These are phyloP conservation scores for Pseudofabraea citricarpa DNA, from an alignment of 2,329 filamentous ascomycete species.

Conservation along the genomic window DNA sequence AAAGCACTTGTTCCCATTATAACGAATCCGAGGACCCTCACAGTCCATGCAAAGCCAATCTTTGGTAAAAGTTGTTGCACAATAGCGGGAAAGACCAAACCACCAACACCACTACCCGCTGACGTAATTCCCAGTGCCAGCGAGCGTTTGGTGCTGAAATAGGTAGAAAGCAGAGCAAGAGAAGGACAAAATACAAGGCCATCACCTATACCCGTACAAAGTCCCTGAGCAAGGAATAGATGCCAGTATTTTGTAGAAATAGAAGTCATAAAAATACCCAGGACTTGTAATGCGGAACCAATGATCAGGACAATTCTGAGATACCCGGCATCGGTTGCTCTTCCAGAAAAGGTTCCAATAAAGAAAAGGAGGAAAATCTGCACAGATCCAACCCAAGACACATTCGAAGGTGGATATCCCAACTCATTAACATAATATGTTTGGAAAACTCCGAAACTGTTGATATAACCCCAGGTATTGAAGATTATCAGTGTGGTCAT, in stretches of 20 bases:
- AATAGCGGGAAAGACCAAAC: constrained; percentile 36
- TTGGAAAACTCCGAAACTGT: constrained; percentile 17
- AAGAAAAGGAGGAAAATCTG: constrained; percentile 39
- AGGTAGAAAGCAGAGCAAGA: constrained; percentile 25
- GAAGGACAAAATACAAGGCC: constrained; percentile 32
- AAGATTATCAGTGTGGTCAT: constrained; percentile 21
- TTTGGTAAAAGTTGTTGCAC: constrained; percentile 30
- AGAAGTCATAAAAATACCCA: constrained; percentile 31
- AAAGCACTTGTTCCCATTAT: constrained; percentile 29
- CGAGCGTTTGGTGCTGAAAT: constrained; percentile 16
- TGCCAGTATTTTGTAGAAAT: constrained; percentile 31
- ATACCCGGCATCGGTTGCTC: constrained; percentile 37
- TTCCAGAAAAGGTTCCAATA: constrained; percentile 36
- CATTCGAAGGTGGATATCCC: constrained; percentile 28
- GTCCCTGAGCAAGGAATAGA: constrained; percentile 33
- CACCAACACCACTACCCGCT: constrained; percentile 28
- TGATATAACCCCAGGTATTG: constrained; percentile 26
- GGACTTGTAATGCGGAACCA: constrained; percentile 8
- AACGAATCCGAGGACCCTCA: constrained; percentile 38
- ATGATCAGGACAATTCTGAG: constrained; percentile 19
- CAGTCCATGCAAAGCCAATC: constrained; percentile 37
- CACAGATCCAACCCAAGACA: constrained; percentile 43
- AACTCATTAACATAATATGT: constrained; percentile 34
- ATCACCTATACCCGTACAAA: constrained; percentile 31
- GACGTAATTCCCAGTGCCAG: constrained; percentile 29